These are phyloP conservation scores for Puccinia horiana DNA, from an alignment of 1,284 basidiomycete genomes.

Conservation along the genomic window DNA sequence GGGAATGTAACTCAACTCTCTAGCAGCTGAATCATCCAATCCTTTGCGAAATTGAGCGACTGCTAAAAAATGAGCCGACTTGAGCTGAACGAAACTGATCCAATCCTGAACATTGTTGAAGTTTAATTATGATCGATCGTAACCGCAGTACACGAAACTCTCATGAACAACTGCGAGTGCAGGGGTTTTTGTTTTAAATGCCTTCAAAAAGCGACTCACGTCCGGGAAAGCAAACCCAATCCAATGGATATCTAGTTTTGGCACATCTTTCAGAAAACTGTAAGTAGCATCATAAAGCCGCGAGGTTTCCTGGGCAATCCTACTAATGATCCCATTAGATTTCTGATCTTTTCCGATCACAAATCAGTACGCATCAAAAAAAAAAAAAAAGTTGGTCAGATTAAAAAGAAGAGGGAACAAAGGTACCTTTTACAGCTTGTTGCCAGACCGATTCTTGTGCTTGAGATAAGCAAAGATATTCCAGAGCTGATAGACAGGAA, in stretches of 20 bases:
- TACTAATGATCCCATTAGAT: conserved; percentile 38
- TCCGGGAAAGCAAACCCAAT: conserved; percentile 37
- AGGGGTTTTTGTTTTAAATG: neutral
- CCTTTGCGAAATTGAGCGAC: conserved; percentile 87
- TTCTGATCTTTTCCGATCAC: conserved; percentile 26
- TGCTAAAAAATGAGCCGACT: conserved; percentile 81
- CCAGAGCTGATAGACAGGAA: conserved; percentile 65
- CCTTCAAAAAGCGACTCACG: neutral
- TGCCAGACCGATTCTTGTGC: conserved; percentile 98
- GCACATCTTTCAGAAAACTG: conserved; percentile 12
- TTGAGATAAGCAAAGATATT: conserved; percentile 83
- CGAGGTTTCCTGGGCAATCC: conserved; percentile 24
- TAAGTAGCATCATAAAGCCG: conserved; percentile 18
- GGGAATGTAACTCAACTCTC: conserved; percentile 60
- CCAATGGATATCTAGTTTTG: conserved; percentile 21
- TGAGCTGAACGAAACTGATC: conserved; percentile 78
- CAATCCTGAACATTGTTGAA: conserved; percentile 66
- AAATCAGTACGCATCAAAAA: conserved; percentile 26
- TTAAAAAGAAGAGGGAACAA: neutral
- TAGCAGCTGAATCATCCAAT: conserved; percentile 83
- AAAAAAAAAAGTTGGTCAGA: neutral
- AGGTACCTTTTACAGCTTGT: conserved; percentile 72
- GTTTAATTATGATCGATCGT: neutral
- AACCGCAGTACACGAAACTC: neutral
- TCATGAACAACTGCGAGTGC: neutral